A percentile compares a stretch with the other conserved stretches of the same genome.
Conservation (phyloP, 306 rosid species). For the Fragaria iinumae region DNA sequence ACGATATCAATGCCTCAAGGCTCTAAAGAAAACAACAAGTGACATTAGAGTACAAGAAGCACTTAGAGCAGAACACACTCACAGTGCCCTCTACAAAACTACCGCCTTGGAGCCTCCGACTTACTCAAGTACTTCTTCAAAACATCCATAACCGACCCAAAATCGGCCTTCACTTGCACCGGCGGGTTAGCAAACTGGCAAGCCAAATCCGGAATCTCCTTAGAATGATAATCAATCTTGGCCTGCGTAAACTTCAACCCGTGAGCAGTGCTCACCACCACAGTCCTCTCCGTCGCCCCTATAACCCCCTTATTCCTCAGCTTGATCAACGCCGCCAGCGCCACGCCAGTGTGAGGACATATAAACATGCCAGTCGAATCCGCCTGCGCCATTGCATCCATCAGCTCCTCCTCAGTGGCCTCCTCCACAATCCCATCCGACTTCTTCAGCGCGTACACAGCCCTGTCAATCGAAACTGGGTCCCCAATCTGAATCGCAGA, state of each 20-base stretch:
- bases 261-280: slow-evolving; percentile 86
- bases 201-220: slow-evolving; percentile 65
- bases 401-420: slow-evolving; percentile 68
- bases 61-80: slow-evolving; percentile 16
- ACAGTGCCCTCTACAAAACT: slow-evolving; percentile 23
- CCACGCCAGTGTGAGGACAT: slow-evolving; percentile 87
- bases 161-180: slow-evolving; percentile 70
- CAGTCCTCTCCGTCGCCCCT: slow-evolving; percentile 52
- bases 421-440: slow-evolving; percentile 83
- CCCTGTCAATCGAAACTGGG: slow-evolving; percentile 80
- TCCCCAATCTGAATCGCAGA: slow-evolving; percentile 89
- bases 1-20: slow-evolving; percentile 1
- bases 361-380: slow-evolving; percentile 85
- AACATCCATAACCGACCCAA: slow-evolving; percentile 87
- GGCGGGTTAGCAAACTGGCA: slow-evolving; percentile 82
- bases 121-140: slow-evolving; percentile 74
- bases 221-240: slow-evolving; percentile 53
- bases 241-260: slow-evolving; percentile 72
- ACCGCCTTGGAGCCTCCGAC: slow-evolving; percentile 42
- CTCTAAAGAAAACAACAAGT: not conserved
- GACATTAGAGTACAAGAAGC: slow-evolving; percentile 17
- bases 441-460: slow-evolving; percentile 58
- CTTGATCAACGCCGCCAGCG: slow-evolving; percentile 63
- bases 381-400: slow-evolving; percentile 83
- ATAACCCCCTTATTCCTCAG: slow-evolving; percentile 66